phyloP scores from a whole-genome alignment of 495 filamentous ascomycete genomes.

The Immersiella caudata region DNA sequence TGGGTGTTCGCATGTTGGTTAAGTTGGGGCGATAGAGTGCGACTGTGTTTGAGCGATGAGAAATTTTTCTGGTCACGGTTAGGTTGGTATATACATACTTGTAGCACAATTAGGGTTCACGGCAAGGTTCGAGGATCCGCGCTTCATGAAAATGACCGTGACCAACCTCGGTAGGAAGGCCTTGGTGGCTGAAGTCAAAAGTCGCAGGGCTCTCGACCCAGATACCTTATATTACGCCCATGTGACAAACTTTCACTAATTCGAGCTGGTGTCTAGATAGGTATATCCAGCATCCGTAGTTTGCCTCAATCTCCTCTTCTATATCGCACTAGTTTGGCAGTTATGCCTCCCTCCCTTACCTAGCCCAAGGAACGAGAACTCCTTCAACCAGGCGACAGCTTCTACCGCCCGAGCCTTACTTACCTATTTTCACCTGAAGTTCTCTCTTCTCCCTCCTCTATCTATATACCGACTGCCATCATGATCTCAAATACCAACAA shows the following conservation, averaged over 20 bases:
- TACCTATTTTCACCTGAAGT: too few species aligned
- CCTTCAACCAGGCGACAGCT: too few species aligned
- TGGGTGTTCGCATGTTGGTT: slow-evolving; percentile 5
- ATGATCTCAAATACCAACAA: too few species aligned
- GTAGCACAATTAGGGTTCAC: not conserved
- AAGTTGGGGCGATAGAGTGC: slow-evolving; percentile 7
- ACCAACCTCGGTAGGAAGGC: slow-evolving; percentile 5
- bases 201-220: slow-evolving; percentile 6
- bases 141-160: slow-evolving; percentile 8
- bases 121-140: slow-evolving; percentile 8
- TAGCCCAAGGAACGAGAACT: too few species aligned
- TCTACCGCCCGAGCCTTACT: too few species aligned
- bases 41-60: slow-evolving; percentile 7
- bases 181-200: slow-evolving; percentile 10
- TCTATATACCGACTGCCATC: too few species aligned
- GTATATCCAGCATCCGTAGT: not conserved
- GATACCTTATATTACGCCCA: slow-evolving; percentile 2
- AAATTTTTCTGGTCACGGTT: not conserved
- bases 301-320: slow-evolving; percentile 8
- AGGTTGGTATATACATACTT: not conserved
- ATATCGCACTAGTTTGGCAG: too few species aligned
- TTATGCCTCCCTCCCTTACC: too few species aligned
- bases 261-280: not conserved
- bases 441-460: too few species aligned
- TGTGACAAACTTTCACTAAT: not conserved